phyloP scores from a whole-genome alignment of 2,329 filamentous ascomycete genomes.

The Aspergillus fumigatus region DNA sequence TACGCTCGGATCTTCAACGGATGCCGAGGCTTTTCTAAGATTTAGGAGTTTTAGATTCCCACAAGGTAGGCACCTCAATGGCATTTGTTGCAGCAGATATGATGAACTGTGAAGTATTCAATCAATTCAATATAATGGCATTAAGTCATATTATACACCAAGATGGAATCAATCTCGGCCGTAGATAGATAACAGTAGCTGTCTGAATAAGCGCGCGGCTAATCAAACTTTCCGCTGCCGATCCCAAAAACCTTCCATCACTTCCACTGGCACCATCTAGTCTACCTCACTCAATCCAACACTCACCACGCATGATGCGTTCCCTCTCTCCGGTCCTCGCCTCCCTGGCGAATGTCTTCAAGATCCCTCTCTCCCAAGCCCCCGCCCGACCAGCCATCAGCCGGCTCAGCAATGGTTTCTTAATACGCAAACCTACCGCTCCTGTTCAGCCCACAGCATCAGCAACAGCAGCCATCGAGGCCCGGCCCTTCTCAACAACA shows the following conservation, averaged over 20 bases:
- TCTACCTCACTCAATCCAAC: slow-evolving; percentile 14
- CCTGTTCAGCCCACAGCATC: slow-evolving; percentile 16
- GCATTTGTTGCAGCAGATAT: not conserved
- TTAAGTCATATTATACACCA: not conserved
- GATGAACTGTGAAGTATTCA: not conserved
- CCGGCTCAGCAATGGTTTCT: slow-evolving; percentile 1
- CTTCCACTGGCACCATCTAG: slow-evolving; percentile 15
- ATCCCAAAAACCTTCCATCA: not conserved
- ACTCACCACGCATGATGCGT: slow-evolving; percentile 24
- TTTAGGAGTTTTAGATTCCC: not conserved
- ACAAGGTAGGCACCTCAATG: not conserved
- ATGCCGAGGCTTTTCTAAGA: not conserved
- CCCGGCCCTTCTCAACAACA: slow-evolving; percentile 38
- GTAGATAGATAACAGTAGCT: not conserved
- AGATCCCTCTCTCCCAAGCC: slow-evolving; percentile 35
- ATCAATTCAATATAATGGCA: not conserved
- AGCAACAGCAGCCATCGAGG: not conserved
- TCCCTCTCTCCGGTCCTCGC: slow-evolving; percentile 39
- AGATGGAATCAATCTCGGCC: not conserved
- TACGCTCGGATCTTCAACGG: not conserved
- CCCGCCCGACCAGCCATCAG: slow-evolving; percentile 22
- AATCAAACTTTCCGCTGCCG: slow-evolving; percentile 10
- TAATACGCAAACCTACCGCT: slow-evolving; percentile 20
- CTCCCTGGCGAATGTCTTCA: slow-evolving; percentile 43
- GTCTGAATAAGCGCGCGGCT: slow-evolving; percentile 11